Evolutionary conservation across 2,329 filamentous ascomycete genomes (phyloP).

Genomic region (Fusarium zealandicum): DNA sequence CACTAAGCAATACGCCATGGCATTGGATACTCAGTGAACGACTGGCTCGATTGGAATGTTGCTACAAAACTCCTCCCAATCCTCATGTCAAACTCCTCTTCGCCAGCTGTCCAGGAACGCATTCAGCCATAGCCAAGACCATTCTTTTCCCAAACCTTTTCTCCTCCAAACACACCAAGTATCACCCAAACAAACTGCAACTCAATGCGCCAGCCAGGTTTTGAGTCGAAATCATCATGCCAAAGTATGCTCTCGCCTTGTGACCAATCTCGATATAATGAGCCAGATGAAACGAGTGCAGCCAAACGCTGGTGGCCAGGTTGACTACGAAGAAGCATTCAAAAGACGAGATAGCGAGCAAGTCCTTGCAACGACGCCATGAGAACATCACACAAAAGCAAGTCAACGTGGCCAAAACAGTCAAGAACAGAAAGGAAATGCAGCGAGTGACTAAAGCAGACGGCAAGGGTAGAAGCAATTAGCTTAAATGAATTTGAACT

Average conservation of each 20-base stretch:
- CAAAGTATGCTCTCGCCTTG: conserved; percentile 1
- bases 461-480: conserved; percentile 37
- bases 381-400: conserved; percentile 33
- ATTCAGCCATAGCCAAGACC: conserved; percentile 22
- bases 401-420: conserved; percentile 29
- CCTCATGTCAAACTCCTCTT: conserved; percentile 41
- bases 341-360: conserved; percentile 13
- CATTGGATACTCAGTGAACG: conserved; percentile 4
- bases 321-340: conserved; percentile 31
- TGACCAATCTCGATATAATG: conserved; percentile 6
- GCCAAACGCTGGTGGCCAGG: neutral
- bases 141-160: conserved; percentile 31
- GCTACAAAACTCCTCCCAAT: too few relatives aligned
- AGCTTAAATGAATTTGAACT: conserved; percentile 48
- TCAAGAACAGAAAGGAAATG: conserved; percentile 38
- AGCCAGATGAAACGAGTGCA: neutral
- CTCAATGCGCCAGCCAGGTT: conserved; percentile 18
- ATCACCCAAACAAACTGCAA: conserved; percentile 14
- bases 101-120: conserved; percentile 31
- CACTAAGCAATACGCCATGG: neutral
- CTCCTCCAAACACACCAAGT: conserved; percentile 14
- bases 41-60: conserved; percentile 32
- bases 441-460: conserved; percentile 40
- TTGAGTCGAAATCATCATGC: conserved; percentile 7
- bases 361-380: conserved; percentile 21